phyloP scores from a whole-genome alignment of 257 asterid species.

The Leonotis leonurus region DNA sequence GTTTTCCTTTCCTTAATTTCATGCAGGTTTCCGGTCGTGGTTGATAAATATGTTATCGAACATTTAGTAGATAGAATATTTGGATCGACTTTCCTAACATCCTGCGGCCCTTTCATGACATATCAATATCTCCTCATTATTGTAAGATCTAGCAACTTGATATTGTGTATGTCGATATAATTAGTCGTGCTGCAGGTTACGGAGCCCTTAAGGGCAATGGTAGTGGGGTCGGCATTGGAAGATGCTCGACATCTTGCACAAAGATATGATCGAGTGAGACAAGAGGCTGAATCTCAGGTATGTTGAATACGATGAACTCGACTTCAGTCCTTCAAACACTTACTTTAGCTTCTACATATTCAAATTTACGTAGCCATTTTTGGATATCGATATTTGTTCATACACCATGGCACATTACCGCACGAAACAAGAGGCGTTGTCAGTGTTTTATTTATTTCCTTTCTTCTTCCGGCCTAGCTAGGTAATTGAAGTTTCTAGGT shows the following conservation, averaged over 20 bases:
- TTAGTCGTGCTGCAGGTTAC: conserved; percentile 30
- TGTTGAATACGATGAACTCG: background rate
- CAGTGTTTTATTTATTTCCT: background rate
- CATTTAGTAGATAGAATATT: background rate
- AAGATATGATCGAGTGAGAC: conserved; percentile 41
- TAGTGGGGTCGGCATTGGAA: conserved; percentile 43
- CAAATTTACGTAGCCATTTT: background rate
- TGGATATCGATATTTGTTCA: background rate
- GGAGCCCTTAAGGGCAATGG: conserved; percentile 50
- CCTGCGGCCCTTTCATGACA: too few relatives aligned
- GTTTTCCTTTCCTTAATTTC: background rate
- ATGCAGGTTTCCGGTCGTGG: background rate
- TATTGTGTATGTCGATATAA: background rate
- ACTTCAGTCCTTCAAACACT: background rate
- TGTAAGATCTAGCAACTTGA: too few relatives aligned
- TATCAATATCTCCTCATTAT: too few relatives aligned
- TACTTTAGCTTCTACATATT: background rate
- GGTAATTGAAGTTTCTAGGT: conserved; percentile 63
- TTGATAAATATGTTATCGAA: background rate
- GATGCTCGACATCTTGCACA: conserved; percentile 56
- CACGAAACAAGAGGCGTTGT: background rate
- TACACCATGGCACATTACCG: background rate
- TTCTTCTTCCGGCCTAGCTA: conserved; percentile 27
- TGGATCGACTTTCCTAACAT: background rate
- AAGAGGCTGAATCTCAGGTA: conserved; percentile 61